phyloP scores from a whole-genome alignment of 2,329 filamentous ascomycete genomes.

The Colletotrichum sp. region DNA sequence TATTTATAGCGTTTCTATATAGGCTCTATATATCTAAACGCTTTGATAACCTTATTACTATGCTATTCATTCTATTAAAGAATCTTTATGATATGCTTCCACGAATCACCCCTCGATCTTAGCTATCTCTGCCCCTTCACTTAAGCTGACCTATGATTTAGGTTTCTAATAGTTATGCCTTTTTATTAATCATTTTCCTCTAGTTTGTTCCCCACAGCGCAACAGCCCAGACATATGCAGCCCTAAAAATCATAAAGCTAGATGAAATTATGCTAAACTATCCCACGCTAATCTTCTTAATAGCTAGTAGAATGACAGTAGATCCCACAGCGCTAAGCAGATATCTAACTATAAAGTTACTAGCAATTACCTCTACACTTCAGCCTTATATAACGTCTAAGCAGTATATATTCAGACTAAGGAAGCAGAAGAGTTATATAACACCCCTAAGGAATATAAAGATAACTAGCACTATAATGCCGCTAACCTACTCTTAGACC shows the following conservation, averaged over 20 bases:
- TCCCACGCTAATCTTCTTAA: conserved; percentile 77
- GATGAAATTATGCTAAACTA: conserved; percentile 78
- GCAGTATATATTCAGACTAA: conserved; percentile 66
- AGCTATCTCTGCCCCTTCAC: background rate
- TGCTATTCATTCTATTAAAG: too few relatives aligned
- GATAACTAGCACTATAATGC: conserved; percentile 61
- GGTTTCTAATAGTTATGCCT: background rate
- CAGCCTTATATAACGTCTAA: conserved; percentile 18
- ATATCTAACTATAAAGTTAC: conserved; percentile 82
- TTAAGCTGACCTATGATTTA: background rate
- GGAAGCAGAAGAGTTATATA: conserved; percentile 72
- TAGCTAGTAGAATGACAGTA: conserved; percentile 74
- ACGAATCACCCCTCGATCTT: too few relatives aligned
- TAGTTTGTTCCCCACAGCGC: conserved; percentile 7
- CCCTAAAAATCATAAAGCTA: conserved; percentile 23
- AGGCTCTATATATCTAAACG: too few relatives aligned
- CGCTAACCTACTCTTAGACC: conserved; percentile 12
- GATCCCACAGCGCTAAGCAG: conserved; percentile 74
- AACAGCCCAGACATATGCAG: conserved; percentile 1
- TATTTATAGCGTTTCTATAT: too few relatives aligned
- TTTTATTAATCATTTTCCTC: background rate
- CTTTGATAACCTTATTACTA: too few relatives aligned
- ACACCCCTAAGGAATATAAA: conserved; percentile 74
- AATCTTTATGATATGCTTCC: too few relatives aligned
- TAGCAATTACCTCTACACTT: conserved; percentile 53